phyloP scores from a whole-genome alignment of 495 filamentous ascomycete species.

The Talaromyces wortmannii region DNA sequence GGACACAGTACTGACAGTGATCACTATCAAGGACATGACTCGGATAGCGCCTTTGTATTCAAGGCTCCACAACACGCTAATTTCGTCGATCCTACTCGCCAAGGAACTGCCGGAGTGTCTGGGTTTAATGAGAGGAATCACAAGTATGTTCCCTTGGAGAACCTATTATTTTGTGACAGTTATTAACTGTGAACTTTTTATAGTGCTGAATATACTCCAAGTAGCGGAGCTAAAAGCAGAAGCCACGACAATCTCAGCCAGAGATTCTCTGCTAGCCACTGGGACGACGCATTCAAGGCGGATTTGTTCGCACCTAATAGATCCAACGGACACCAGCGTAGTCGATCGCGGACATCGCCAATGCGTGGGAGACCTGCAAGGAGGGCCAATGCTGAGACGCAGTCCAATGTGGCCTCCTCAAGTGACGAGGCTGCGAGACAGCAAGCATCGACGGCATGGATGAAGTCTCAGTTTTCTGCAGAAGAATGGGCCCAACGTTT shows the following conservation, averaged over 20 bases:
- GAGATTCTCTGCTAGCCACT: constrained; percentile 56
- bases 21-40: constrained; percentile 27
- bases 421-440: constrained; percentile 6
- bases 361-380: constrained; percentile 20
- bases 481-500: constrained; percentile 63
- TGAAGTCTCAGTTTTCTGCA: constrained; percentile 42
- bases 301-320: constrained; percentile 43
- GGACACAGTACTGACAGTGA: constrained; percentile 19
- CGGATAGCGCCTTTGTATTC: constrained; percentile 20
- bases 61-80: background rate
- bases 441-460: background rate
- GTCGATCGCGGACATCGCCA: constrained; percentile 23
- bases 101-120: background rate
- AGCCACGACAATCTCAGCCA: constrained; percentile 76
- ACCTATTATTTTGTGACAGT: too few species aligned
- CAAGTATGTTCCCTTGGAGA: background rate
- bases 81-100: background rate
- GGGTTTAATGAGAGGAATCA: background rate
- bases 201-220: constrained; percentile 4
- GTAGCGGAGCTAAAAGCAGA: constrained; percentile 31
- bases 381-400: background rate
- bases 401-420: constrained; percentile 5
- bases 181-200: too few species aligned
- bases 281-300: constrained; percentile 47
- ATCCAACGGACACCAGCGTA: constrained; percentile 22